Conservation (phyloP, 108 stramenopile species). For the Nitzschia putrida region DNA sequence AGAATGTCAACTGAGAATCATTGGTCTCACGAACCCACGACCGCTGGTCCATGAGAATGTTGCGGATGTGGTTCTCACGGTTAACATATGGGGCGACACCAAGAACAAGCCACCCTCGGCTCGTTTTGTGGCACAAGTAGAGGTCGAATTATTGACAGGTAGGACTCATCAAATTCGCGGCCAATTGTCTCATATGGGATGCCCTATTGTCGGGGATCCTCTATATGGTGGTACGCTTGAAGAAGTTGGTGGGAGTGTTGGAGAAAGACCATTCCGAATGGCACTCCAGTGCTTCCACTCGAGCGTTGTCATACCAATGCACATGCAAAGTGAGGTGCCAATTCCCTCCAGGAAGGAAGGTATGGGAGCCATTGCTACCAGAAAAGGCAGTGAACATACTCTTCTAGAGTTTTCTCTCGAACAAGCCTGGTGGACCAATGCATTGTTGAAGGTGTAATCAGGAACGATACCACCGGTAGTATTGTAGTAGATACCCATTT, state of each 20-base stretch:
- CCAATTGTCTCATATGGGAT: conserved; percentile 72
- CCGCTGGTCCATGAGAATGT: conserved; percentile 23
- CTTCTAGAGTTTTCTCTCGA: too few species aligned
- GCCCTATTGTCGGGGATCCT: conserved; percentile 77
- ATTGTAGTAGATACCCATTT: too few species aligned
- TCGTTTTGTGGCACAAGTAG: conserved; percentile 53
- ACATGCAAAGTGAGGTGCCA: too few species aligned
- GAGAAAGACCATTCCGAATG: too few species aligned
- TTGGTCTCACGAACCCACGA: conserved; percentile 51
- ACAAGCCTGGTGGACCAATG: too few species aligned
- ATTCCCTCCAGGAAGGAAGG: too few species aligned
- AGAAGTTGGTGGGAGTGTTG: background rate
- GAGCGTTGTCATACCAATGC: too few species aligned
- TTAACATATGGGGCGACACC: background rate
- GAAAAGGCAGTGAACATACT: too few species aligned
- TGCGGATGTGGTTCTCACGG: background rate
- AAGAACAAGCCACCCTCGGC: background rate
- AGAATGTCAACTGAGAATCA: conserved; percentile 45
- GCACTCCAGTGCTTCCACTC: too few species aligned
- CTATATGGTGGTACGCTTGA: conserved; percentile 61
- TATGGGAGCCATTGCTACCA: too few species aligned
- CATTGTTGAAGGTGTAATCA: too few species aligned
- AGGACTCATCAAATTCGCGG: conserved; percentile 89
- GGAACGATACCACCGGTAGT: too few species aligned
- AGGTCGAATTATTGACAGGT: conserved; percentile 77